A percentile compares a stretch with the other conserved stretches of the same genome.
Evolutionary conservation across 2,329 filamentous ascomycete species (phyloP).

Genomic region (Talaromyces verruculosus): DNA sequence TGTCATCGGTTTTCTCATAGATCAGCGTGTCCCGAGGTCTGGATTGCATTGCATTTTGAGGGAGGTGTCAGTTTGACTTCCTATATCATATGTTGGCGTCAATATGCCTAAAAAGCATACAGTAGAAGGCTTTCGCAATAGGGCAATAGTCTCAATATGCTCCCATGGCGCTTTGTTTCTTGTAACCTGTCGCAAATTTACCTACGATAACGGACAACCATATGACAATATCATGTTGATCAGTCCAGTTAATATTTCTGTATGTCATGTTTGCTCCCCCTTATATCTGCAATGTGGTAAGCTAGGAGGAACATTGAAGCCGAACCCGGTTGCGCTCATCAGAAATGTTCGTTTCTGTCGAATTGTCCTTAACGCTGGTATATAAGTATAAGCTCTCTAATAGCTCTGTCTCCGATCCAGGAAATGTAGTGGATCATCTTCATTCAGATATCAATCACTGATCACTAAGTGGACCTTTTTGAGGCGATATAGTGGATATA

Average conservation of each 20-base stretch:
- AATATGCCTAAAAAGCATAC: neutral
- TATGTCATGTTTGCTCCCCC: neutral
- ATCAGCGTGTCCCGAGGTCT: too few relatives aligned
- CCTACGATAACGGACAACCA: neutral
- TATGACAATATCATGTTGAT: neutral
- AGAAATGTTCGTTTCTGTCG: neutral
- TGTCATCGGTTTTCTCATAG: neutral
- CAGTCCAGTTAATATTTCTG: neutral
- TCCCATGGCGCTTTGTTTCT: neutral
- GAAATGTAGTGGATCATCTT: neutral
- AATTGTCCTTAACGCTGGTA: neutral
- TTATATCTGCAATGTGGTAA: neutral
- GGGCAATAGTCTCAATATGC: neutral
- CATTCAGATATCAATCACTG: neutral
- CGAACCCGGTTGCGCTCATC: neutral
- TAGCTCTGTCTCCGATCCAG: neutral
- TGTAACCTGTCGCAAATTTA: neutral
- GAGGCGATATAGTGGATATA: neutral
- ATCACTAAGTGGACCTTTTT: neutral
- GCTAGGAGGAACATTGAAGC: neutral
- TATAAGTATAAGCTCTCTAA: neutral
- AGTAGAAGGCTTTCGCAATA: neutral
- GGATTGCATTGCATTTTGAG: neutral
- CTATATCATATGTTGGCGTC: neutral
- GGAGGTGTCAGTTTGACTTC: neutral